Evolutionary conservation across 139 green algal genomes (phyloP), one percentile per base, ranked within the genome.

Genomic region (Nannochloris sp.): DNA sequence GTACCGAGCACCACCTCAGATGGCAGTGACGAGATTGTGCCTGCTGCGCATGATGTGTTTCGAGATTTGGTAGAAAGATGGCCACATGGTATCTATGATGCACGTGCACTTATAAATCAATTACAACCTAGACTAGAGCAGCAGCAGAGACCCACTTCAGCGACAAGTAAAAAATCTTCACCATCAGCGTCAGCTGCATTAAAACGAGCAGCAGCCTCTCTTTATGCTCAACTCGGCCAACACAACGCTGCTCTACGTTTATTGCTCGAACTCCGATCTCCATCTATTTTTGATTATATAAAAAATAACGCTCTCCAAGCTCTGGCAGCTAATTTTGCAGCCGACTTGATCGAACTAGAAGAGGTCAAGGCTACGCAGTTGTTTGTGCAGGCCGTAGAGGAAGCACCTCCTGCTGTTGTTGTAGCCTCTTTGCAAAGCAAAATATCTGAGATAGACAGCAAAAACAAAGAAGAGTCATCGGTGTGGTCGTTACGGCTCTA

Each of bases 221-320:
- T 58, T 47, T 56, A 96, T 73, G 71, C 85, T 38, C 67, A 51
- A 44, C 64, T 51, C 15, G 62, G 68, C 25, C 13, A 65, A 14
- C 10, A 51, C 10, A 31, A 12, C 9, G 12, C 8, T 19, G 58
- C 58, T 30, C 30, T 69, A 29, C 14, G 13, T 27, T 32, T 65
- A 45, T 31, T 54, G 12, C 33, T 71, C 24, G 24, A 19, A 15
- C 45, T 65, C 42, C 61, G 60, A 60, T 44, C 10, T 38, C 57
- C 55, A 0, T 39, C 54, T 0, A 79, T 83, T 25, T 89, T 93
- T 62, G 77, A 92, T 47, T 92, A 91, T 75, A 78, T 91, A 31
- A 25, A 62, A 5, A 35, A 75, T 53, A 51, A 85, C 30, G 32
- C 51, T 24, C 65, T 89, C 53, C 34, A 32, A 23, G 33, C 47